phyloP scores from a whole-genome alignment of 1,284 basidiomycete genomes.

The Coniferiporia sulphurascens region DNA sequence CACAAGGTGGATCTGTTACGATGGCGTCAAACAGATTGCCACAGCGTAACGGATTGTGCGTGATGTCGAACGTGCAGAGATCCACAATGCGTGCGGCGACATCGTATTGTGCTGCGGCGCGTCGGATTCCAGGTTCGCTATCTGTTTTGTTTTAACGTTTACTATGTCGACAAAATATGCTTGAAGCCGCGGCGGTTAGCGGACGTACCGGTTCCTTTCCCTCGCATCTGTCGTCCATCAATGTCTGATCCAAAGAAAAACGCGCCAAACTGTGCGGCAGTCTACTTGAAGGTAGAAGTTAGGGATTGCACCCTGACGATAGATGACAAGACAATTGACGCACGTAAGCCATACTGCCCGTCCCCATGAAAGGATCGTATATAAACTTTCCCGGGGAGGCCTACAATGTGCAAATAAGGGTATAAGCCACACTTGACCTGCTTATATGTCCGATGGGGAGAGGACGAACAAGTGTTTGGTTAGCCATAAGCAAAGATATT shows the following conservation, averaged over 20 bases:
- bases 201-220: constrained; percentile 55
- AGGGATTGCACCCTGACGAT: background rate
- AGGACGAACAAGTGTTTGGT: constrained; percentile 75
- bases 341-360: constrained; percentile 93
- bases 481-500: constrained; percentile 92
- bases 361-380: constrained; percentile 97
- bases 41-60: constrained; percentile 82
- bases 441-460: background rate
- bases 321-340: constrained; percentile 22
- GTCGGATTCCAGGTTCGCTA: constrained; percentile 63
- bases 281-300: constrained; percentile 38
- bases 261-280: constrained; percentile 84
- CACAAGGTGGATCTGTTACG: constrained; percentile 90
- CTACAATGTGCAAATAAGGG: constrained; percentile 33
- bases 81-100: constrained; percentile 75
- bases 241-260: constrained; percentile 92
- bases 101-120: constrained; percentile 85
- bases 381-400: constrained; percentile 84
- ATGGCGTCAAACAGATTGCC: constrained; percentile 93
- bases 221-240: constrained; percentile 94
- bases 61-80: constrained; percentile 87
- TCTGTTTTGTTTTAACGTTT: constrained; percentile 27
- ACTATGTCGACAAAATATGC: background rate
- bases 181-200: too few species aligned
- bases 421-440: background rate